A percentile compares a stretch with the other conserved stretches of the same genome.
Conservation (phyloP, 345 rosid species). For the Pistacia vera region DNA sequence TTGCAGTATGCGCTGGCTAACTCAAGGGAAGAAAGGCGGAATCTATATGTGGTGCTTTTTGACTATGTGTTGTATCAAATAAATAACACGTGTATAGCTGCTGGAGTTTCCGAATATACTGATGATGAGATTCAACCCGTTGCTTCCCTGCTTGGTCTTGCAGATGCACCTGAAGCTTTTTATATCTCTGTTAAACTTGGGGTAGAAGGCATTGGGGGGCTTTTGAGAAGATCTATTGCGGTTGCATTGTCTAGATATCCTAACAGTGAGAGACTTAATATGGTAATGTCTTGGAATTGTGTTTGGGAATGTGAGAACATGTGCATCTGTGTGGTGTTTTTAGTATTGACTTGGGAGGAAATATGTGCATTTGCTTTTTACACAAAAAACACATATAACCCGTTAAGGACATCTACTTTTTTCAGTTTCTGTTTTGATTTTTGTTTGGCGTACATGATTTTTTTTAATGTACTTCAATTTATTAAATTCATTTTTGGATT, state of each 20-base stretch:
- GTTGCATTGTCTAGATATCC: constrained; percentile 78
- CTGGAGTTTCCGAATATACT: constrained; percentile 84
- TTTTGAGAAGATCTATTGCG: constrained; percentile 85
- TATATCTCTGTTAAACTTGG: constrained; percentile 95
- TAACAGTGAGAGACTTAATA: constrained; percentile 79
- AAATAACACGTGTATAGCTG: constrained; percentile 69
- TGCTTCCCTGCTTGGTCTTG: constrained; percentile 76
- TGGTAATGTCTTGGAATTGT: constrained; percentile 46
- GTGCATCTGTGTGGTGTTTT: neutral
- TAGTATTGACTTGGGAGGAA: neutral
- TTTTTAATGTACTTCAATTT: neutral
- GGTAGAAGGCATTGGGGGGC: constrained; percentile 91
- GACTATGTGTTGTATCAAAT: constrained; percentile 88
- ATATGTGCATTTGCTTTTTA: neutral
- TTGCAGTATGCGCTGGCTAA: constrained; percentile 89
- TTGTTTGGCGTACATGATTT: neutral
- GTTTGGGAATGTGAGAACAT: neutral
- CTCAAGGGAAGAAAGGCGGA: constrained; percentile 89
- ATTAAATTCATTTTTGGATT: neutral
- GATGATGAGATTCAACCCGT: constrained; percentile 89
- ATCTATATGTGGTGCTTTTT: constrained; percentile 81
- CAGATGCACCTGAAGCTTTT: constrained; percentile 96
- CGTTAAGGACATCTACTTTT: neutral
- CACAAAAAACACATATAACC: neutral
- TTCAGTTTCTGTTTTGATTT: constrained; percentile 8